Conservation (phyloP, 75 land plant species). For the Gnetum montanum region DNA sequence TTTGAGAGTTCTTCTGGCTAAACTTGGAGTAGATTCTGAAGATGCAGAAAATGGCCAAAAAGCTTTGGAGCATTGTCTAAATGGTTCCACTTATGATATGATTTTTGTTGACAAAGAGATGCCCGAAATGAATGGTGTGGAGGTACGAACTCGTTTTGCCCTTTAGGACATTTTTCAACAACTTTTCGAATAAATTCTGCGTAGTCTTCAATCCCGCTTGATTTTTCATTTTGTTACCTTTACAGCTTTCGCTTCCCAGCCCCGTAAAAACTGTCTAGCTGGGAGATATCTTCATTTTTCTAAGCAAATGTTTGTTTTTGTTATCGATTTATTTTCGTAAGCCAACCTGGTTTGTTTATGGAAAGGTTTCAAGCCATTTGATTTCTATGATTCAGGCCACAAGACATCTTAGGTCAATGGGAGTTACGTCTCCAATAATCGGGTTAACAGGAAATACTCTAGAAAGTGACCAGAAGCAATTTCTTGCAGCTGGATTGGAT, state of each 20-base stretch:
- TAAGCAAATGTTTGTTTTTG: background rate
- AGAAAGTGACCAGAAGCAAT: constrained; percentile 21
- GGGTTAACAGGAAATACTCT: constrained; percentile 38
- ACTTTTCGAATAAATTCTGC: background rate
- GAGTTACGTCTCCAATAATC: constrained; percentile 37
- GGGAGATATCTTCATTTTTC: background rate
- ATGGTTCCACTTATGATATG: constrained; percentile 27
- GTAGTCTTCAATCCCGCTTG: background rate
- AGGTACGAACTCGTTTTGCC: constrained; percentile 11
- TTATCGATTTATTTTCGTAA: background rate
- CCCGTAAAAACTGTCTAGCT: background rate
- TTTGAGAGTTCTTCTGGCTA: constrained; percentile 21
- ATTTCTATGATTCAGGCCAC: constrained; percentile 21
- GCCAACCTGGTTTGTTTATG: background rate
- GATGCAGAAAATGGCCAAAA: constrained; percentile 44
- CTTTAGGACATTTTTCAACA: too few species aligned
- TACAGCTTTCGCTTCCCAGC: background rate
- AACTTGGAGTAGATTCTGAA: constrained; percentile 14
- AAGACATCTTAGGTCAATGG: constrained; percentile 25
- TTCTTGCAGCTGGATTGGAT: constrained; percentile 37
- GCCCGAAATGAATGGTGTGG: constrained; percentile 61
- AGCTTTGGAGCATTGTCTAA: constrained; percentile 34
- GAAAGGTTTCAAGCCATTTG: background rate
- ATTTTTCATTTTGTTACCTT: background rate
- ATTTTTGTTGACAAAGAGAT: constrained; percentile 55